Conservation (phyloP, 441 rosid genomes). For the Croton setiger region DNA sequence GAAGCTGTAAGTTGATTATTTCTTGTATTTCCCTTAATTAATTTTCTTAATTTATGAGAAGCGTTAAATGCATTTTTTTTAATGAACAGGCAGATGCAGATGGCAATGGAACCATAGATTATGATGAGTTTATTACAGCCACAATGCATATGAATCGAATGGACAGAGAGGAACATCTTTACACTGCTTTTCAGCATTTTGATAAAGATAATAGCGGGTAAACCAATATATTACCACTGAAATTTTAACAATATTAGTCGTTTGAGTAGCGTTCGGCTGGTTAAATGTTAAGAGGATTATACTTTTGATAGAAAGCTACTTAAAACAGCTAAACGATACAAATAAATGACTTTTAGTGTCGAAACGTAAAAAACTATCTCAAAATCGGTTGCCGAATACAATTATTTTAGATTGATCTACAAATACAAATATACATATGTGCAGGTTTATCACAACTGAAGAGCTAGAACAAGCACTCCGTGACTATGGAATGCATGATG, state of each 20-base stretch:
- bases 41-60: not conserved
- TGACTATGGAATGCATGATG: constrained; percentile 82
- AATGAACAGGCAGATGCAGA: constrained; percentile 84
- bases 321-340: too few species aligned
- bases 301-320: too few species aligned
- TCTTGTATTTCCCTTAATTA: not conserved
- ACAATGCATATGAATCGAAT: constrained; percentile 89
- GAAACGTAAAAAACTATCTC: too few species aligned
- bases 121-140: constrained; percentile 89
- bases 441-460: constrained; percentile 78
- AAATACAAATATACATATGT: too few species aligned
- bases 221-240: not conserved
- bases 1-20: constrained; percentile 73
- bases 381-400: too few species aligned
- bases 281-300: too few species aligned
- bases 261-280: not conserved
- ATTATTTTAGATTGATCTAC: not conserved
- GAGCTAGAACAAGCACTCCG: constrained; percentile 88
- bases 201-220: constrained; percentile 98
- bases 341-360: too few species aligned
- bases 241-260: too few species aligned
- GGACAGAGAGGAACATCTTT: constrained; percentile 92
- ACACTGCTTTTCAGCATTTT: constrained; percentile 89
- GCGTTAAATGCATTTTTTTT: not conserved
- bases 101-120: constrained; percentile 88